Conservation (phyloP, 75 land plant genomes). For the Gnetum montanum region DNA sequence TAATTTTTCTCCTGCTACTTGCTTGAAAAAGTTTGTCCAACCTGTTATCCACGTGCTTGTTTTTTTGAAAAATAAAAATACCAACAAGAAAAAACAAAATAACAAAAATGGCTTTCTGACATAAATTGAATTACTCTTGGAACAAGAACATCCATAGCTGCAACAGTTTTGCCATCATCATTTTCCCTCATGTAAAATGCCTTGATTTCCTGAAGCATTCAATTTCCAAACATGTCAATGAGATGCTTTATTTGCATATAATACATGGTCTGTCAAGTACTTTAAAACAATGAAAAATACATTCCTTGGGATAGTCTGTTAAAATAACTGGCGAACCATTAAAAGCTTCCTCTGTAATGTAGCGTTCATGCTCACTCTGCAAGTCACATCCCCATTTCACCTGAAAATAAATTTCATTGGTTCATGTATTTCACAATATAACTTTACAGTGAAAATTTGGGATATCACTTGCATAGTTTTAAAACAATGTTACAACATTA, state of each 20-base stretch:
- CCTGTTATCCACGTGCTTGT: too few relatives aligned
- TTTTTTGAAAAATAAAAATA: too few relatives aligned
- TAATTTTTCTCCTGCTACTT: too few relatives aligned
- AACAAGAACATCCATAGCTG: constrained; percentile 98
- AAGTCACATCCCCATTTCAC: constrained; percentile 96
- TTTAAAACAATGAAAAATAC: not conserved
- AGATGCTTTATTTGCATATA: not conserved
- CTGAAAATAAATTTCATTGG: constrained; percentile 34
- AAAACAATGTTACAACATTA: too few relatives aligned
- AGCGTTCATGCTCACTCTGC: constrained; percentile 97
- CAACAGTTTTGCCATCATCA: constrained; percentile 96
- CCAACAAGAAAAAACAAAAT: too few relatives aligned
- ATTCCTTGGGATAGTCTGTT: constrained; percentile 90
- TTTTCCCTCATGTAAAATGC: constrained; percentile 98
- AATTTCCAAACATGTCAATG: not conserved
- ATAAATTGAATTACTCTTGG: constrained; percentile 56
- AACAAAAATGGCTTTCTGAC: too few relatives aligned
- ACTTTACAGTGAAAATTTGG: too few relatives aligned
- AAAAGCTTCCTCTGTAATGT: constrained; percentile 80
- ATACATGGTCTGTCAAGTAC: not conserved
- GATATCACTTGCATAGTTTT: too few relatives aligned
- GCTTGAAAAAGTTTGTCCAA: too few relatives aligned
- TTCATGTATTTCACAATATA: not conserved
- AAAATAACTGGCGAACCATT: constrained; percentile 83
- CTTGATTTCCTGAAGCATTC: constrained; percentile 74